Evolutionary conservation across 1,284 basidiomycete species (phyloP).

Genomic region (Austroboletus rostrupii): DNA sequence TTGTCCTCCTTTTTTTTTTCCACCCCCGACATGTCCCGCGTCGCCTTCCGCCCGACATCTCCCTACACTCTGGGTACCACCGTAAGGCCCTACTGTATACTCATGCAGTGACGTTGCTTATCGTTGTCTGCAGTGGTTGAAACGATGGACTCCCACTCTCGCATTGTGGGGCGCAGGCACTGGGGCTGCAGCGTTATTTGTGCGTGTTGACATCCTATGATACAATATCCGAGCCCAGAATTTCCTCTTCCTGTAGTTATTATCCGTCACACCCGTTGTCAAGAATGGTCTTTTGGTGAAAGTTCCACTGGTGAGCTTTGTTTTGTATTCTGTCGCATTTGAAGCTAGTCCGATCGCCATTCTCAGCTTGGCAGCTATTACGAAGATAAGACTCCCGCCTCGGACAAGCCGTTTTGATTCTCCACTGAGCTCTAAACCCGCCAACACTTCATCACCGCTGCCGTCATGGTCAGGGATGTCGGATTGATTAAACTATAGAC

Average conservation of each 20-base stretch:
- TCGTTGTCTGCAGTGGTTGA: slow-evolving; percentile 35
- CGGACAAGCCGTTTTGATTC: slow-evolving; percentile 77
- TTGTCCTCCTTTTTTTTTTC: not conserved
- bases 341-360: slow-evolving; percentile 2
- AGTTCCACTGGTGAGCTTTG: slow-evolving; percentile 50
- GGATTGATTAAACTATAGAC: slow-evolving; percentile 5
- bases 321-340: slow-evolving; percentile 4
- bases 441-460: slow-evolving; percentile 7
- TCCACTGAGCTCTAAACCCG: slow-evolving; percentile 9
- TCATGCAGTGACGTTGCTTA: not conserved
- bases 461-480: slow-evolving; percentile 6
- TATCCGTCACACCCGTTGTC: slow-evolving; percentile 67
- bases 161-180: slow-evolving; percentile 67
- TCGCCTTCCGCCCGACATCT: slow-evolving; percentile 23
- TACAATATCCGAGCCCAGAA: slow-evolving; percentile 2
- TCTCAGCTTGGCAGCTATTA: slow-evolving; percentile 63
- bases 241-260: slow-evolving; percentile 36
- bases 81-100: slow-evolving; percentile 13
- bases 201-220: slow-evolving; percentile 35
- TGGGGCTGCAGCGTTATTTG: slow-evolving; percentile 63
- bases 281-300: slow-evolving; percentile 56
- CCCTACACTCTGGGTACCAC: slow-evolving; percentile 19
- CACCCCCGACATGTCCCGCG: slow-evolving; percentile 18
- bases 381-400: slow-evolving; percentile 71
- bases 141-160: slow-evolving; percentile 56